phyloP scores from a whole-genome alignment of 1,284 basidiomycete species.

The Rhizoctonia solani region DNA sequence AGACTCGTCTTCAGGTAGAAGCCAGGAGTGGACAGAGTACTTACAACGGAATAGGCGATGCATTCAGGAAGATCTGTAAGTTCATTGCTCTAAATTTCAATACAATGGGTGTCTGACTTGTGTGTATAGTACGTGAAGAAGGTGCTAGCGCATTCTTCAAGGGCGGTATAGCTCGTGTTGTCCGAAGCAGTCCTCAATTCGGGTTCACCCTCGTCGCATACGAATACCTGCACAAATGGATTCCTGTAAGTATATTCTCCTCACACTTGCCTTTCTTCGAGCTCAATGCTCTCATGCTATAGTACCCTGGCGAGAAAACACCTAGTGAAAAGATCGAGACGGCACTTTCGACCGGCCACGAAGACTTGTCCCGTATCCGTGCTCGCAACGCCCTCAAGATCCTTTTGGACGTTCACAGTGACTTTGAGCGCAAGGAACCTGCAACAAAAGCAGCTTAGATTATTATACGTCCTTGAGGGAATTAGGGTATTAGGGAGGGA shows the following conservation, averaged over 20 bases:
- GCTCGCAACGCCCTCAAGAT: constrained; percentile 94
- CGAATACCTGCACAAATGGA: constrained; percentile 76
- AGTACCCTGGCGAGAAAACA: constrained; percentile 55
- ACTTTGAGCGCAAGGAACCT: constrained; percentile 60
- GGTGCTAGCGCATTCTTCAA: constrained; percentile 93
- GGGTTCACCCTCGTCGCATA: constrained; percentile 92
- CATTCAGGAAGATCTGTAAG: constrained; percentile 86
- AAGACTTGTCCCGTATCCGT: constrained; percentile 84
- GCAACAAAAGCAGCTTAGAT: not conserved
- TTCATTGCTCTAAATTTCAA: constrained; percentile 33
- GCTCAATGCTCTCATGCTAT: not conserved
- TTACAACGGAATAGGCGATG: constrained; percentile 91
- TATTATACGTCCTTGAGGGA: not conserved
- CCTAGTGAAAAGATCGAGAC: constrained; percentile 71
- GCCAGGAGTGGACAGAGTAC: constrained; percentile 88
- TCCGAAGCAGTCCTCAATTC: constrained; percentile 87
- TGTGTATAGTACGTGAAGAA: constrained; percentile 62
- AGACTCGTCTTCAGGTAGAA: constrained; percentile 98
- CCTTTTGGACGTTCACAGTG: constrained; percentile 79
- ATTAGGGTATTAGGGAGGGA: not conserved
- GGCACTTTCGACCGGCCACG: constrained; percentile 64
- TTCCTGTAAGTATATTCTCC: constrained; percentile 64
- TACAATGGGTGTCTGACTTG: constrained; percentile 36
- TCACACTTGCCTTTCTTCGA: not conserved
- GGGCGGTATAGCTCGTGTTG: constrained; percentile 88